A percentile compares a stretch with the other conserved stretches of the same genome.
phyloP scores from a whole-genome alignment of 495 filamentous ascomycete species.

The Talaromyces trachyspermus region DNA sequence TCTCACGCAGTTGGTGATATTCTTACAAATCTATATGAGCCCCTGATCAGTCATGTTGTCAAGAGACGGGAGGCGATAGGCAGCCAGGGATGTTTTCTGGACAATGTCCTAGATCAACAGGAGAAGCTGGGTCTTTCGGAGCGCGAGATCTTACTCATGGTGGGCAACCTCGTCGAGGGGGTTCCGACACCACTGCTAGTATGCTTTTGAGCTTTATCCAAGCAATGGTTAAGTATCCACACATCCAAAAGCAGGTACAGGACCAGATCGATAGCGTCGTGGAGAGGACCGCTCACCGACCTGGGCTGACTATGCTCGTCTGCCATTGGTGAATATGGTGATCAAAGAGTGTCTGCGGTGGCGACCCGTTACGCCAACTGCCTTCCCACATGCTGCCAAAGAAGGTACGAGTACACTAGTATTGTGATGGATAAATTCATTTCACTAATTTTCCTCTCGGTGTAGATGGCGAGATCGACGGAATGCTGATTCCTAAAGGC shows the following conservation, averaged over 20 bases:
- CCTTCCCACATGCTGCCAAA: slow-evolving; percentile 40
- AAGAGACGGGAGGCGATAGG: neutral
- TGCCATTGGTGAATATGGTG: slow-evolving; percentile 35
- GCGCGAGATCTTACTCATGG: slow-evolving; percentile 27
- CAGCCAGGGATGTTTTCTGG: slow-evolving; percentile 26
- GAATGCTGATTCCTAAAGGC: slow-evolving; percentile 25
- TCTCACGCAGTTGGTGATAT: slow-evolving; percentile 27
- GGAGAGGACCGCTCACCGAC: slow-evolving; percentile 25
- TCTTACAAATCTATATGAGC: slow-evolving; percentile 29
- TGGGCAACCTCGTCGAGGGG: slow-evolving; percentile 32
- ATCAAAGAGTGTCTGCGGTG: slow-evolving; percentile 38
- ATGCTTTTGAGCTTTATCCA: slow-evolving; percentile 29
- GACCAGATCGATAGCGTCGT: slow-evolving; percentile 24
- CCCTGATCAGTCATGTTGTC: neutral
- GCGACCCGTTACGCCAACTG: slow-evolving; percentile 33
- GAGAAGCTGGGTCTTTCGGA: slow-evolving; percentile 20
- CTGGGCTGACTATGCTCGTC: slow-evolving; percentile 24
- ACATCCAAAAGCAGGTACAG: slow-evolving; percentile 30
- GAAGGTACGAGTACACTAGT: slow-evolving; percentile 11
- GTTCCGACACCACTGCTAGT: slow-evolving; percentile 33
- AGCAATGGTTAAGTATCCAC: slow-evolving; percentile 34
- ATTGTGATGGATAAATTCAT: too few relatives aligned
- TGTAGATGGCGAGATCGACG: slow-evolving; percentile 22
- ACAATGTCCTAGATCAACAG: slow-evolving; percentile 34
- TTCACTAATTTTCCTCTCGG: neutral